Evolutionary conservation across 2,329 filamentous ascomycete species (phyloP).

Genomic region (Cordyceps cateniannulata): DNA sequence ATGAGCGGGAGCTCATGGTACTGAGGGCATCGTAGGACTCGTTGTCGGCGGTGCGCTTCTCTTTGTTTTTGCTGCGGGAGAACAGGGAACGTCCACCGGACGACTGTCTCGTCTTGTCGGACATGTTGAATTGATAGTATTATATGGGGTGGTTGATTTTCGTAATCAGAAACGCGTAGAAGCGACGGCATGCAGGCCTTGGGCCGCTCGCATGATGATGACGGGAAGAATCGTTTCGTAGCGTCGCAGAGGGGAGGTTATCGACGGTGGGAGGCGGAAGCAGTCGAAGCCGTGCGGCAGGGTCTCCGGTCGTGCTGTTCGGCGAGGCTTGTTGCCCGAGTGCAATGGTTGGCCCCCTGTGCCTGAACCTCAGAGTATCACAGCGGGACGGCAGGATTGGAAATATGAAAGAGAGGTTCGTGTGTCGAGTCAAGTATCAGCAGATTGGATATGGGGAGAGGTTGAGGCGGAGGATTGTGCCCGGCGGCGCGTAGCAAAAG

Average conservation of each 20-base stretch:
- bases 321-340: not conserved
- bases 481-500: conserved; percentile 7
- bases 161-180: conserved; percentile 24
- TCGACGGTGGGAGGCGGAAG: not conserved
- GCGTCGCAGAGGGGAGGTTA: conserved; percentile 4
- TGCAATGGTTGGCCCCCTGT: not conserved
- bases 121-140: conserved; percentile 40
- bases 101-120: conserved; percentile 76
- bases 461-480: not conserved
- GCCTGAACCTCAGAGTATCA: not conserved
- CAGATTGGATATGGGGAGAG: not conserved
- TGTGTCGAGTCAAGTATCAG: not conserved
- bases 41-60: conserved; percentile 56
- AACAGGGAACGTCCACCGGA: conserved; percentile 76
- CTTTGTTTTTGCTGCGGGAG: conserved; percentile 77
- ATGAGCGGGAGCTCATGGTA: conserved; percentile 60
- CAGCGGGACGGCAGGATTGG: not conserved
- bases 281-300: not conserved
- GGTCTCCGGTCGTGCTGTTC: not conserved
- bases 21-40: conserved; percentile 56
- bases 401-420: not conserved
- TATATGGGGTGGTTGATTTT: not conserved
- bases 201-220: conserved; percentile 35
- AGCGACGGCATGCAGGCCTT: conserved; percentile 28
- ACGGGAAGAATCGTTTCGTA: conserved; percentile 10